Base-by-base conservation (phyloP, 1,139 yeast species). In the Kurtzmaniella natalensis region DNA sequence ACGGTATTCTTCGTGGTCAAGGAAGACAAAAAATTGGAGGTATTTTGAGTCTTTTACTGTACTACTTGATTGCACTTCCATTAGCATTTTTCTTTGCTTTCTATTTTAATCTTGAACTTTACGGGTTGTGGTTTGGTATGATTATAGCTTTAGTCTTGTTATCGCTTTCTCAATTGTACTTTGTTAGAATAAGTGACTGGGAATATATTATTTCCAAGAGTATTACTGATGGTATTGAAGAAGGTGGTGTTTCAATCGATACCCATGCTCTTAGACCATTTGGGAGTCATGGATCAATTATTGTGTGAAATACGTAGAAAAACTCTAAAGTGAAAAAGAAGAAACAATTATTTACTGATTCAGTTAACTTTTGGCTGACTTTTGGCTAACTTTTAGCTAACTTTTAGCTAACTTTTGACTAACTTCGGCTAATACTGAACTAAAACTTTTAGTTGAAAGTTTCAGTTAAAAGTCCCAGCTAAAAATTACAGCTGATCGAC, bases 21-120 rank as follows among this genome's bases (percentile, higher is more conserved):
- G 86, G 85, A 4, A 58, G 84, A 46, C 86, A 80, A 49, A 67
- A 67, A 39, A 74, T 79, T 41, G 86, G 85, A 3, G 83, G 84
- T 2, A 64, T 70, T 44, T 51, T 78, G 39, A 78, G 77, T 50
- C 50, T 80, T 13, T 51, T 77, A 32, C 63, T 77, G 28, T 80
- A 79, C 50, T 80, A 80, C 45, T 46, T 68, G 7, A 49, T 80
- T 35, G 84, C 84, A 1, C 56, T 80, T 33, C 85, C 86, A 0
- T 56, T 64, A 36, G 80, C 84, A 7, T 72, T 71, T 34, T 46
- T 66, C 26, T 63, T 72, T 38, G 81, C 80, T 1, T 78, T 80
- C 46, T 48, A 57, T 32, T 60, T 64, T 32, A 39, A 65, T 3
- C 44, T 67, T 48, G 67, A 69, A 38, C 59, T 76, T 41, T 46